Conservation (phyloP, 257 asterid species). For the Leonotis leonurus region DNA sequence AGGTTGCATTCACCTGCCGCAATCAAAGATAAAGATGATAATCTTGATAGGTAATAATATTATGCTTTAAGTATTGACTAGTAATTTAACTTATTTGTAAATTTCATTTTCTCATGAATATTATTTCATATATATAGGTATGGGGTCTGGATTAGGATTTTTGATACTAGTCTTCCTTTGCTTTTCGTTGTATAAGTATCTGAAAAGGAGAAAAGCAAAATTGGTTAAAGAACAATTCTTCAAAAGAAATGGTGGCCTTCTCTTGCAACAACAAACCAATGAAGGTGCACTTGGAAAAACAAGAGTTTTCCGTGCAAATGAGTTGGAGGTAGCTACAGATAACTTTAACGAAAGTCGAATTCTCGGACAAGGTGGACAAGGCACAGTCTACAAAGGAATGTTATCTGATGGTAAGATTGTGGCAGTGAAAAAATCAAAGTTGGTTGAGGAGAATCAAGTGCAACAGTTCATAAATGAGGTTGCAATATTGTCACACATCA, state of each 20-base stretch:
- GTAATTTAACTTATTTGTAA: no score
- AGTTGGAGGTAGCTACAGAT: no score
- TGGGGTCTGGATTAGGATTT: not conserved
- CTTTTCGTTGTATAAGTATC: not conserved
- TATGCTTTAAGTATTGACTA: not conserved
- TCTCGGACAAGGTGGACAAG: no score
- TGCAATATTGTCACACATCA: not conserved
- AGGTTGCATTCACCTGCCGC: conserved; percentile 5
- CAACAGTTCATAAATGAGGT: not conserved
- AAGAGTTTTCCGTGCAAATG: no score
- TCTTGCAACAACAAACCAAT: not conserved
- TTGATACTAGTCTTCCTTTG: not conserved
- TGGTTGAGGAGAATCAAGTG: not conserved
- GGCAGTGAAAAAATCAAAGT: no score
- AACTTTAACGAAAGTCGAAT: no score
- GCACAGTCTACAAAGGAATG: no score
- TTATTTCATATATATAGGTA: not conserved
- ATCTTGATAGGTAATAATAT: not conserved
- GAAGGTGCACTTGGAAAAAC: no score
- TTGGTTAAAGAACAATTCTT: not conserved
- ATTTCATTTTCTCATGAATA: no score
- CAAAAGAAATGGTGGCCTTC: conserved; percentile 6
- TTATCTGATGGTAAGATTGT: no score
- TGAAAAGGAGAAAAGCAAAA: not conserved
- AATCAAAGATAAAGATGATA: not conserved